Evolutionary conservation across 2,329 filamentous ascomycete genomes (phyloP).

Genomic region (Hypoxylon sp.): DNA sequence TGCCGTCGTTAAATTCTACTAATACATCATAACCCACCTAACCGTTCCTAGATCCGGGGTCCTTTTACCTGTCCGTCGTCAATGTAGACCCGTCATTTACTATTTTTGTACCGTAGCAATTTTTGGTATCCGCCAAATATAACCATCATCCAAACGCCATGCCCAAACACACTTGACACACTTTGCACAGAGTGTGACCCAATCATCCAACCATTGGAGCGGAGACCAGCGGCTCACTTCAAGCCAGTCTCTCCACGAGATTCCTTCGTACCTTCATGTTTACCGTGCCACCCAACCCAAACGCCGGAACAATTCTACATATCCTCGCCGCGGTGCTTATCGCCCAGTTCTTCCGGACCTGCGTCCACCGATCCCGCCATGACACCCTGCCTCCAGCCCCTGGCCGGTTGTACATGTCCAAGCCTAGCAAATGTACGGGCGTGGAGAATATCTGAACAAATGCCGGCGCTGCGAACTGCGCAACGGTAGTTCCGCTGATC

Average conservation of each 20-base stretch:
- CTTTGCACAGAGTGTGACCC: slow-evolving; percentile 16
- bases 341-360: slow-evolving; percentile 82
- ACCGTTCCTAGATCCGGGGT: neutral
- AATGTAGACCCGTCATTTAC: slow-evolving; percentile 23
- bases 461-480: slow-evolving; percentile 86
- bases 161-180: slow-evolving; percentile 27
- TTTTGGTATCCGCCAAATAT: slow-evolving; percentile 36
- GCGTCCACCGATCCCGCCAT: slow-evolving; percentile 73
- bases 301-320: slow-evolving; percentile 88
- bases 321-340: slow-evolving; percentile 82
- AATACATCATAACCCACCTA: slow-evolving; percentile 15
- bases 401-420: slow-evolving; percentile 88
- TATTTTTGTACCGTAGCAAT: slow-evolving; percentile 13
- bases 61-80: slow-evolving; percentile 2
- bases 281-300: slow-evolving; percentile 89
- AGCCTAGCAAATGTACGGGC: slow-evolving; percentile 84
- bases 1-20: slow-evolving; percentile 15
- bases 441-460: slow-evolving; percentile 84
- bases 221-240: slow-evolving; percentile 1
- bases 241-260: slow-evolving; percentile 74
- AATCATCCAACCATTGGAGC: slow-evolving; percentile 7
- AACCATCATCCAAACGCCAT: slow-evolving; percentile 41
- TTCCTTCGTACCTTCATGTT: slow-evolving; percentile 79
- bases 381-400: slow-evolving; percentile 53
- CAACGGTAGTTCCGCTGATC: slow-evolving; percentile 71